Percentiles rank a stretch among this genome's conserved stretches.
These are phyloP conservation scores for Zymoseptoria crescenta DNA, from an alignment of 2,329 filamentous ascomycete species.

Conservation along the genomic window DNA sequence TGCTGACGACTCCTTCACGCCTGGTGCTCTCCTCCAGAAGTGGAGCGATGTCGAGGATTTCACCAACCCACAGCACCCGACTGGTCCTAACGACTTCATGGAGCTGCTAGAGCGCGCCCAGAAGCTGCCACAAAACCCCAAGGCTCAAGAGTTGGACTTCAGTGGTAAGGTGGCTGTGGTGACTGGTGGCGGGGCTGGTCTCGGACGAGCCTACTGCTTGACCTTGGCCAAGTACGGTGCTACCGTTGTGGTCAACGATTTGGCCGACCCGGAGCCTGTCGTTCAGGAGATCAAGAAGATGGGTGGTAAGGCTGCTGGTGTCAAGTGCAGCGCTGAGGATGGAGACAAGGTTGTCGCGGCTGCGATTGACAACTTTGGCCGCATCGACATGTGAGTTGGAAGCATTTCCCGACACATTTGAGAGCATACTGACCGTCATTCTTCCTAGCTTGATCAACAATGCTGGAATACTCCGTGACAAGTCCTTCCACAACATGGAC, in stretches of 20 bases:
- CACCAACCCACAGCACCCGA: constrained; percentile 72
- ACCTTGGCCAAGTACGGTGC: constrained; percentile 80
- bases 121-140: constrained; percentile 64
- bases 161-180: constrained; percentile 77
- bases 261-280: constrained; percentile 83
- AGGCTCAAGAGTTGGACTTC: constrained; percentile 70
- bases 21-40: constrained; percentile 77
- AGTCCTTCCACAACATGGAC: constrained; percentile 96
- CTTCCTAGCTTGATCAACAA: constrained; percentile 72
- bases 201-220: constrained; percentile 83
- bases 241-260: constrained; percentile 86
- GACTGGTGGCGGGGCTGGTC: constrained; percentile 81
- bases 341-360: constrained; percentile 85
- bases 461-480: constrained; percentile 93
- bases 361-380: constrained; percentile 87
- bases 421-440: neutral
- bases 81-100: constrained; percentile 81
- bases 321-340: constrained; percentile 89
- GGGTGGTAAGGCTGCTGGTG: constrained; percentile 82
- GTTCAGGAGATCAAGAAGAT: constrained; percentile 86
- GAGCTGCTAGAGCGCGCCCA: constrained; percentile 73
- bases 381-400: constrained; percentile 64
- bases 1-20: constrained; percentile 79
- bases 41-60: constrained; percentile 87
- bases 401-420: neutral